phyloP scores from a whole-genome alignment of 1,284 basidiomycete genomes.

The Microbotryomycetes sp. region DNA sequence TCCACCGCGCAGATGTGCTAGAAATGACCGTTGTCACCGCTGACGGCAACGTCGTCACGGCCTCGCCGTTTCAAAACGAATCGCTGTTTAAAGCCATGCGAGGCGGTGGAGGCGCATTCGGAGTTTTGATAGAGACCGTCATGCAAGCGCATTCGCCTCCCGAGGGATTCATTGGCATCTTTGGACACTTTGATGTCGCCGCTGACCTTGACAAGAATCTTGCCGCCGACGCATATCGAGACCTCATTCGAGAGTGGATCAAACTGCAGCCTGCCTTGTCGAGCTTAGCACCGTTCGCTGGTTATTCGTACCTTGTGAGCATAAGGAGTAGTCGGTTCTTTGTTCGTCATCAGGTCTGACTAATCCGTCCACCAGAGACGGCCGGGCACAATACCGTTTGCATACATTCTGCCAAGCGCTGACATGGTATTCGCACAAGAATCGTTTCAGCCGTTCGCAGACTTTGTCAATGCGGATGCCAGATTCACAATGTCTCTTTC shows the following conservation, averaged over 20 bases:
- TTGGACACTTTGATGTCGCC: constrained; percentile 5
- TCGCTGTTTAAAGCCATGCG: constrained; percentile 30
- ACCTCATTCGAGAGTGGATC: constrained; percentile 9
- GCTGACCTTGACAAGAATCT: background rate
- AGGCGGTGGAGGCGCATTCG: constrained; percentile 36
- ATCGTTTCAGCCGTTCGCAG: constrained; percentile 5
- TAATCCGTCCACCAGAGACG: background rate
- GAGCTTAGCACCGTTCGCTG: constrained; percentile 4
- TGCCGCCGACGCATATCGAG: constrained; percentile 2
- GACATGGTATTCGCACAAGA: background rate
- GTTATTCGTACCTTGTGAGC: constrained; percentile 20
- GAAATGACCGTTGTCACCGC: constrained; percentile 11
- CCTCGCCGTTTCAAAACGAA: constrained; percentile 5
- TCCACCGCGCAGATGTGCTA: constrained; percentile 9
- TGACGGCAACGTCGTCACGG: constrained; percentile 2
- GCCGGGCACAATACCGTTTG: constrained; percentile 5
- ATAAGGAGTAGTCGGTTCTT: no score
- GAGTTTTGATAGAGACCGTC: constrained; percentile 34
- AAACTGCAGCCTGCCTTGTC: constrained; percentile 10
- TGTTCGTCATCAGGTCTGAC: background rate
- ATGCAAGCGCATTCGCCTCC: constrained; percentile 21
- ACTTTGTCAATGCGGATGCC: background rate
- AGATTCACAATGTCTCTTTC: background rate
- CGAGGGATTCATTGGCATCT: constrained; percentile 26
- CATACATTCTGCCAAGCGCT: constrained; percentile 10